Percentiles rank a stretch among this genome's conserved stretches.
These are phyloP conservation scores for Pythium insidiosum DNA, from an alignment of 352 stramenopile genomes.

Conservation along the genomic window DNA sequence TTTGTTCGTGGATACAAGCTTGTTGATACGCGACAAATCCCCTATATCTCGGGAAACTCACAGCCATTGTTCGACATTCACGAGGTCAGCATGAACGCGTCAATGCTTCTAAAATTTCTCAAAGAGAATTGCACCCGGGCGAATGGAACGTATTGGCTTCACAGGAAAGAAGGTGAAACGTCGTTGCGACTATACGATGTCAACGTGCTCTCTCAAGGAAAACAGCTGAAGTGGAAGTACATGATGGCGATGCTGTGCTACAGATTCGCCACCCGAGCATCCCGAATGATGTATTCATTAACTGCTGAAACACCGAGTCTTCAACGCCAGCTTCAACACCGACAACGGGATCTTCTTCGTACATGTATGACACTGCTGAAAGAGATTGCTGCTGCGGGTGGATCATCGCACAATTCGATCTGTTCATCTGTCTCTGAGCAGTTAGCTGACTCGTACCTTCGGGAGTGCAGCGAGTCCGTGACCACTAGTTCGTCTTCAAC, in stretches of 20 bases:
- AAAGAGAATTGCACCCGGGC: constrained; percentile 78
- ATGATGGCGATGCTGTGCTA: constrained; percentile 89
- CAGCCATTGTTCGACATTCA: constrained; percentile 75
- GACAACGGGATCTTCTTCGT: constrained; percentile 64
- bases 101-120: constrained; percentile 82
- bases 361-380: constrained; percentile 69
- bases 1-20: constrained; percentile 82
- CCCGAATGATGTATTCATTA: constrained; percentile 51
- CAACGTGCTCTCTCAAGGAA: constrained; percentile 71
- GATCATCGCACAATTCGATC: constrained; percentile 60
- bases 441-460: constrained; percentile 75
- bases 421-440: constrained; percentile 75
- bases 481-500: too few species aligned
- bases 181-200: constrained; percentile 79
- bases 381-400: constrained; percentile 59
- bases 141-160: constrained; percentile 81
- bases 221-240: constrained; percentile 87
- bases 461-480: constrained; percentile 20
- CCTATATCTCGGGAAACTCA: constrained; percentile 56
- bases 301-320: constrained; percentile 42
- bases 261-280: constrained; percentile 69
- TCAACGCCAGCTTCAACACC: constrained; percentile 56
- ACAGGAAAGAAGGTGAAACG: constrained; percentile 72
- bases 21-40: constrained; percentile 75
- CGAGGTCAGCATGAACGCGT: constrained; percentile 82